A percentile compares a stretch with the other conserved stretches of the same genome.
Evolutionary conservation across 78 protist species (phyloP).

Genomic region (Dictyostelium firmibasis): DNA sequence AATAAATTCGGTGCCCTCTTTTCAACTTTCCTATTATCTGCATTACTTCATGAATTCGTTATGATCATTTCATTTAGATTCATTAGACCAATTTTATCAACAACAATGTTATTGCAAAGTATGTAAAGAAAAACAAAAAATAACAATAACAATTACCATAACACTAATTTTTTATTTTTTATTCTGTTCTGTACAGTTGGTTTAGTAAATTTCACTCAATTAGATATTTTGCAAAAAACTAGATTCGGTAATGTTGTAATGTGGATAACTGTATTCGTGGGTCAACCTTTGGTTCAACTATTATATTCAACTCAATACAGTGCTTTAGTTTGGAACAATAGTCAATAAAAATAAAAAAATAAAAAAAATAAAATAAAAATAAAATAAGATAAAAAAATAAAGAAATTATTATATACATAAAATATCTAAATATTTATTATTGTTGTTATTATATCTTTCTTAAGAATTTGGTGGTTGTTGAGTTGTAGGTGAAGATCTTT

Average conservation of each 20-base stretch:
- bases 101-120: slow-evolving; percentile 75
- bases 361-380: no score
- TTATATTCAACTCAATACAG: slow-evolving; percentile 31
- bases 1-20: slow-evolving; percentile 56
- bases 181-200: not conserved
- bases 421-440: no score
- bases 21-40: slow-evolving; percentile 58
- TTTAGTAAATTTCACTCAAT: slow-evolving; percentile 51
- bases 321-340: slow-evolving; percentile 13
- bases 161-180: not conserved
- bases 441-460: not conserved
- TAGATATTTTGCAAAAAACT: slow-evolving; percentile 44
- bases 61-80: slow-evolving; percentile 60
- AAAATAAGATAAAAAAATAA: no score
- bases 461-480: not conserved
- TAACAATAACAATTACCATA: not conserved
- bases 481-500: not conserved
- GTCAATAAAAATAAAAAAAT: not conserved
- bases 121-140: not conserved
- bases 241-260: slow-evolving; percentile 72
- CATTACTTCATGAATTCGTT: slow-evolving; percentile 70
- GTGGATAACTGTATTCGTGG: slow-evolving; percentile 65
- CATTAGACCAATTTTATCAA: slow-evolving; percentile 63
- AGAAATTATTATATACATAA: no score
- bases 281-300: slow-evolving; percentile 55